Conservation (phyloP, 352 stramenopile species). For the Globisporangium emineosum region DNA sequence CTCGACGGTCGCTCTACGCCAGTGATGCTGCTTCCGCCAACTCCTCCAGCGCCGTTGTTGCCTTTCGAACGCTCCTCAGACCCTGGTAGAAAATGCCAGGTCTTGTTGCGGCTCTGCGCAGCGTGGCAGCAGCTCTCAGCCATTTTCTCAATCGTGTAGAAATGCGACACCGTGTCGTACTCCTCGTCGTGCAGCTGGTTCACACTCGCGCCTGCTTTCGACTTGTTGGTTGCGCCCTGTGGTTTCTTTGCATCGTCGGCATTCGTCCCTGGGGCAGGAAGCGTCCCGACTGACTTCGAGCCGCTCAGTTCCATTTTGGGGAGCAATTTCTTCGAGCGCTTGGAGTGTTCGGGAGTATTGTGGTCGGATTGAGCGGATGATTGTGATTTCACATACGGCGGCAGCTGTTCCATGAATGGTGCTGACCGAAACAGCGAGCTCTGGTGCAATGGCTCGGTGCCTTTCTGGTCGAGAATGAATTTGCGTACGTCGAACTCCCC, state of each 20-base stretch:
- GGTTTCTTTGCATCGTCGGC: conserved; percentile 12
- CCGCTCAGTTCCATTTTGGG: conserved; percentile 14
- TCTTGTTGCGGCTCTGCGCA: conserved; percentile 66
- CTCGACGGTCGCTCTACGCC: conserved; percentile 58
- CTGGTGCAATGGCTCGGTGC: conserved; percentile 44
- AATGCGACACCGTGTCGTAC: conserved; percentile 49
- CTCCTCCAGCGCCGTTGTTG: conserved; percentile 34
- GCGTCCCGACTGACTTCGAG: neutral
- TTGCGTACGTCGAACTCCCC: conserved; percentile 60
- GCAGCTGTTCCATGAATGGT: conserved; percentile 19
- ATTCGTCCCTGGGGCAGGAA: neutral
- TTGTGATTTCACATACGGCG: neutral
- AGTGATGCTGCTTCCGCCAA: conserved; percentile 38
- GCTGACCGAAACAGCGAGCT: conserved; percentile 55
- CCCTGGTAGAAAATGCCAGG: conserved; percentile 67
- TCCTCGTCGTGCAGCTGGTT: conserved; percentile 27
- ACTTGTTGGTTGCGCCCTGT: neutral
- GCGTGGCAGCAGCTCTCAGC: conserved; percentile 67
- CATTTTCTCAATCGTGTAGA: conserved; percentile 80
- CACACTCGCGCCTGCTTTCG: conserved; percentile 12
- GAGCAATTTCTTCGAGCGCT: conserved; percentile 18
- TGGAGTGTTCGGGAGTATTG: conserved; percentile 3
- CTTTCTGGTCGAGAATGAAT: conserved; percentile 66
- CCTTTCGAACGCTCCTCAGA: conserved; percentile 57
- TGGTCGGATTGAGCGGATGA: conserved; percentile 3